Evolutionary conservation across 2,329 filamentous ascomycete genomes (phyloP), one percentile per base, ranked within the genome.

Genomic region (Fusarium succisae): DNA sequence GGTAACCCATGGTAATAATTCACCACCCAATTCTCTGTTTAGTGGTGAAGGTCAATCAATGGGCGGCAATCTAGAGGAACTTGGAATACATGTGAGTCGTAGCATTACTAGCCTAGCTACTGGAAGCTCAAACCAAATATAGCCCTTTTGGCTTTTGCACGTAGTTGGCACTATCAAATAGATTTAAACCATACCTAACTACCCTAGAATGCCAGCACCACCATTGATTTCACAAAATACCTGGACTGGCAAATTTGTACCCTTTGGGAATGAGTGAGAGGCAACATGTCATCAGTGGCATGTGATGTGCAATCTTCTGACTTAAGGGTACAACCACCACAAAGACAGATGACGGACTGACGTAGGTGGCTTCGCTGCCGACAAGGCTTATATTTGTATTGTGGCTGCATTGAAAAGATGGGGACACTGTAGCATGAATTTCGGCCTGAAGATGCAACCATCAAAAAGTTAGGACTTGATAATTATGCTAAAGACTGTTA

Each of bases 271-370:
- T 28, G 26, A 43, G n/a, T 2, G 30, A 37, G 18, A 26, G 28
- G 22, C 9, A 30, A 54, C 22, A 30, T 37, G 41, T 54, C 38
- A 56, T 22, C 20, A 22, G 22, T 18, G 39, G 17, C 66, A 63
- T 63, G 57, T 68, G 54, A 71, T 57, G 26, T 38, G 26, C 41
- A 32, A 53, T 53, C 57, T 72, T 20, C 54, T 72, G 57, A 72
- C 72, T 50, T 28, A 18, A 43, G 37, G 39, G 18, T 39, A 53
- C 66, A 57, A 35, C 55, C 47, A 56, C 54, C 38, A 72, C 57
- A 11, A 60, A 59, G 24, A 37, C 58, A 44, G 57, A 60, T 68
- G 55, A 66, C 63, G 20, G 47, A 30, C 44, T 71, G 70, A 74
- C 61, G 70, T 71, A 51, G 30, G 48, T 63, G 70, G 57, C 66